A percentile compares a stretch with the other conserved stretches of the same genome.
Conservation (phyloP, 768 basidiomycete species). For the Leccinum truebloodii region DNA sequence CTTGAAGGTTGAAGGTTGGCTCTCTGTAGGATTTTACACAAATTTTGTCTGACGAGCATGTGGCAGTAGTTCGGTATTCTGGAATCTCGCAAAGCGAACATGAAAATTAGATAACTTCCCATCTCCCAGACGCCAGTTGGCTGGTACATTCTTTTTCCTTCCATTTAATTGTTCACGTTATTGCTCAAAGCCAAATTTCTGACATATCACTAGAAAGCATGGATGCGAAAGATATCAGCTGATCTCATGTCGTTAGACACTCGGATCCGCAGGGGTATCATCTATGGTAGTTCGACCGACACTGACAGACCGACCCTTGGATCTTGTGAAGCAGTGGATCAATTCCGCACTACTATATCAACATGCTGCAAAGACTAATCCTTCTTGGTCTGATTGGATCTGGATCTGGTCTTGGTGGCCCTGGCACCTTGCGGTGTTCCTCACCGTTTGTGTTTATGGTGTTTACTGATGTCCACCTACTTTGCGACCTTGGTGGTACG, state of each 20-base stretch:
- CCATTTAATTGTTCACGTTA: not conserved
- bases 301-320: not conserved
- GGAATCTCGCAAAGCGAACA: too few relatives aligned
- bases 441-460: not conserved
- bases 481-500: not conserved
- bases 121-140: too few relatives aligned
- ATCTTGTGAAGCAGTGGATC: not conserved
- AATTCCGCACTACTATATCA: conserved; percentile 5
- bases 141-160: too few relatives aligned
- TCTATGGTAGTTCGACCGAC: not conserved
- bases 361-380: conserved; percentile 1
- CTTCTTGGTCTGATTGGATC: conserved; percentile 18
- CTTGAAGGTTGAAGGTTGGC: too few relatives aligned
- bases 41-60: too few relatives aligned
- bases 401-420: not conserved
- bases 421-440: not conserved
- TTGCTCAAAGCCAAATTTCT: not conserved
- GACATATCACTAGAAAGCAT: not conserved
- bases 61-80: too few relatives aligned
- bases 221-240: not conserved
- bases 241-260: not conserved
- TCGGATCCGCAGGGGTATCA: not conserved
- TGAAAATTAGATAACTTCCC: too few relatives aligned
- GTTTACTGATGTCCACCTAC: not conserved
- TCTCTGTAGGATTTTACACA: too few relatives aligned